These are phyloP conservation scores for Colletotrichum simmondsii DNA, from an alignment of 2,329 filamentous ascomycete species.

Conservation along the genomic window DNA sequence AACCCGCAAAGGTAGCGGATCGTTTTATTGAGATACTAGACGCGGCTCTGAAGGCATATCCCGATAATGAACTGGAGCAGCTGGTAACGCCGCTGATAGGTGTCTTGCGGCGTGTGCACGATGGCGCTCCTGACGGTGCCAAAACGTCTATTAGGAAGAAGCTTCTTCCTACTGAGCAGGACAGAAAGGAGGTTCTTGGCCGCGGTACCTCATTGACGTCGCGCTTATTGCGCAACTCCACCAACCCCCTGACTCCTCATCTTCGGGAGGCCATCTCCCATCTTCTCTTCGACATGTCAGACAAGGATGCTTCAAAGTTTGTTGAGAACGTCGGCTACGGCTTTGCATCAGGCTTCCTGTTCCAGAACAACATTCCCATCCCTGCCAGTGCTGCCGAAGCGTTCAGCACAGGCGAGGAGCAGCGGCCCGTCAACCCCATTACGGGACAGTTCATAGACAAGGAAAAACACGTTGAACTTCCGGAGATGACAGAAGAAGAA, in stretches of 20 bases:
- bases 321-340: constrained; percentile 95
- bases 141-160: constrained; percentile 71
- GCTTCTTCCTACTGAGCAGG: constrained; percentile 81
- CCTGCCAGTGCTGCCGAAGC: constrained; percentile 73
- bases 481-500: constrained; percentile 89
- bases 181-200: constrained; percentile 82
- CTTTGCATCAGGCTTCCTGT: constrained; percentile 89
- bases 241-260: constrained; percentile 76
- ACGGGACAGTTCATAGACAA: constrained; percentile 84
- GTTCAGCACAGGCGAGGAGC: constrained; percentile 45
- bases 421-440: constrained; percentile 77
- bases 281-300: constrained; percentile 88
- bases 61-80: constrained; percentile 77
- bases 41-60: constrained; percentile 71
- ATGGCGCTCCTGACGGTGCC: constrained; percentile 71
- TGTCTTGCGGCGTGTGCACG: constrained; percentile 77
- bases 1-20: constrained; percentile 69
- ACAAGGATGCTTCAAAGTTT: constrained; percentile 81
- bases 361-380: constrained; percentile 83
- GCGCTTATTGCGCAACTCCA: constrained; percentile 80
- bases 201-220: constrained; percentile 79
- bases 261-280: constrained; percentile 80
- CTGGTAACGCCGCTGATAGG: constrained; percentile 79
- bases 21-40: constrained; percentile 78
- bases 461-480: constrained; percentile 68